These are phyloP conservation scores for Penicillium diatomitis DNA, from an alignment of 495 filamentous ascomycete species.

Conservation along the genomic window DNA sequence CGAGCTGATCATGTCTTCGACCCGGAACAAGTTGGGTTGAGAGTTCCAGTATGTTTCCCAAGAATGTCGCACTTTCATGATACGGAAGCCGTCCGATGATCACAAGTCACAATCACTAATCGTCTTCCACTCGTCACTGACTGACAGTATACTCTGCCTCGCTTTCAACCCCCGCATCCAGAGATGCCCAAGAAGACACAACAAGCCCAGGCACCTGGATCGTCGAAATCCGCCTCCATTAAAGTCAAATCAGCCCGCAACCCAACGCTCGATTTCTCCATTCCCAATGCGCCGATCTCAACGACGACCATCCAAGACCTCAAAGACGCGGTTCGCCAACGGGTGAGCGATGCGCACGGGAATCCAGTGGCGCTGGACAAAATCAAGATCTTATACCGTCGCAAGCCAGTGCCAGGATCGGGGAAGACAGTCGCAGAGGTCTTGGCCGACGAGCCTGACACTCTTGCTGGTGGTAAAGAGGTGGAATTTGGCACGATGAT, in stretches of 20 bases:
- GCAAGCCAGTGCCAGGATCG: conserved; percentile 66
- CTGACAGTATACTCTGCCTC: conserved; percentile 35
- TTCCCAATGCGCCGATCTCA: conserved; percentile 48
- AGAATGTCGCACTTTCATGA: not conserved
- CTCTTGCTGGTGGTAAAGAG: conserved; percentile 30
- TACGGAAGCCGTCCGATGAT: not conserved
- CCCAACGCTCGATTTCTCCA: conserved; percentile 50
- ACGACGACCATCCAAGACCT: conserved; percentile 65
- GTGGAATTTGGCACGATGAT: conserved; percentile 82
- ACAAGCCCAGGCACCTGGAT: conserved; percentile 32
- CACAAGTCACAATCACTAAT: not conserved
- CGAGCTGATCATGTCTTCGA: conserved; percentile 80
- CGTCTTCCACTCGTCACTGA: not conserved
- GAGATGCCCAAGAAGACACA: conserved; percentile 41
- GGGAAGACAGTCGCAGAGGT: conserved; percentile 46
- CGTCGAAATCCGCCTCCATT: conserved; percentile 45
- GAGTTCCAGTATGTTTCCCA: conserved; percentile 52
- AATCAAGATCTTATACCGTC: conserved; percentile 72
- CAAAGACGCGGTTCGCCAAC: conserved; percentile 50
- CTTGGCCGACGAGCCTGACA: conserved; percentile 31
- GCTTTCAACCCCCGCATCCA: conserved; percentile 38
- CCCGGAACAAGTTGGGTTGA: conserved; percentile 59
- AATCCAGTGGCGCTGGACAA: conserved; percentile 46
- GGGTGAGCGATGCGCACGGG: conserved; percentile 28
- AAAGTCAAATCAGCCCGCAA: conserved; percentile 68